phyloP scores from a whole-genome alignment of 2,329 filamentous ascomycete genomes.

The Fusarium nygamai region DNA sequence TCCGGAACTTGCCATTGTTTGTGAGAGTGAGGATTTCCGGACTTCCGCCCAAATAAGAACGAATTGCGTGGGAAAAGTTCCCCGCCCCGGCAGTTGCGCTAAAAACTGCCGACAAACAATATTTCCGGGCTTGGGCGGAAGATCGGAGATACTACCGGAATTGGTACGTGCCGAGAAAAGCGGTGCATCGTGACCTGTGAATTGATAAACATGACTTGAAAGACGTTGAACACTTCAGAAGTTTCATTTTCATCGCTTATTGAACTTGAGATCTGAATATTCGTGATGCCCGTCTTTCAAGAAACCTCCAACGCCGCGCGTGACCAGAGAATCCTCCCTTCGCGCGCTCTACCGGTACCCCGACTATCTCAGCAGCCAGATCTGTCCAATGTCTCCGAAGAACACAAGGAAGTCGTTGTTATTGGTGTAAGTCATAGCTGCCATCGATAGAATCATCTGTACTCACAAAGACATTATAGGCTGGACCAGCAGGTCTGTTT shows the following conservation, averaged over 20 bases:
- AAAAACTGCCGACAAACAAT: not conserved
- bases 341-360: not conserved
- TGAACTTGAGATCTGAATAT: rapidly evolving
- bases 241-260: not conserved
- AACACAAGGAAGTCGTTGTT: slow-evolving; percentile 3
- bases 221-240: too few species aligned
- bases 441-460: rapidly evolving
- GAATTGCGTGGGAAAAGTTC: not conserved
- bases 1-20: not conserved
- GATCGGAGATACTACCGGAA: not conserved
- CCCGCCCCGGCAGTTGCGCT: not conserved
- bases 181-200: not conserved
- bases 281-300: slow-evolving; percentile 17
- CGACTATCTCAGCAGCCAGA: not conserved
- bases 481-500: slow-evolving; percentile 9
- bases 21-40: not conserved
- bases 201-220: not conserved
- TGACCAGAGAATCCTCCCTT: slow-evolving; percentile 11
- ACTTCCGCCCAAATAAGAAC: not conserved
- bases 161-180: not conserved
- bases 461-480: not conserved
- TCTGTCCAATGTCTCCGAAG: not conserved
- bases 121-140: slow-evolving; percentile 5
- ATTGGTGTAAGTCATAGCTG: not conserved
- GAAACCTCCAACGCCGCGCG: not conserved